Evolutionary conservation across 768 basidiomycete species (phyloP).

Genomic region (Glaciozyma antarctica): DNA sequence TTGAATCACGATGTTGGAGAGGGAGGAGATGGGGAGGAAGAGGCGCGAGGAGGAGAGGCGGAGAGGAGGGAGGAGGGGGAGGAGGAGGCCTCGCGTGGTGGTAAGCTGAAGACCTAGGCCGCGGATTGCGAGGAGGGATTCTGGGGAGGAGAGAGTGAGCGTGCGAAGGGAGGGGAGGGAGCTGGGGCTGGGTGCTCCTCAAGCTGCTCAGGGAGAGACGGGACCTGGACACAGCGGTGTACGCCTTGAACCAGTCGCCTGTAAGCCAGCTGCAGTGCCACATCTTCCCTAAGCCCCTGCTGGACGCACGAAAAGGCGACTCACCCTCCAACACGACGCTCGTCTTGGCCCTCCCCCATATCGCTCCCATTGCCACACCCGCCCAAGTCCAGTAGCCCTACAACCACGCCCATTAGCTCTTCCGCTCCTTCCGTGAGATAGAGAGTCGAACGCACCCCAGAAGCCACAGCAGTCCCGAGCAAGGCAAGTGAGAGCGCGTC

Average conservation of each 20-base stretch:
- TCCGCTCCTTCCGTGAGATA: too few species aligned
- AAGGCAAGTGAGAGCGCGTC: neutral
- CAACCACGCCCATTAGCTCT: neutral
- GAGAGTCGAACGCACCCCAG: neutral
- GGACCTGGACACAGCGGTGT: neutral
- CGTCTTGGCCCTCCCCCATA: neutral
- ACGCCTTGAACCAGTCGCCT: too few species aligned
- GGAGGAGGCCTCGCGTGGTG: neutral
- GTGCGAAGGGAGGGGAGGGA: neutral
- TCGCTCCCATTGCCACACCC: neutral
- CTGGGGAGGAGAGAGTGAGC: neutral
- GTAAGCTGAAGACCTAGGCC: neutral
- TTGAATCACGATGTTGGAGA: constrained; percentile 6
- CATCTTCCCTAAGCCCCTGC: too few species aligned
- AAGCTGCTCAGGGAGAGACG: neutral
- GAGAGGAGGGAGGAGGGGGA: neutral
- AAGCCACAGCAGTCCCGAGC: neutral
- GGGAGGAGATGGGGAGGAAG: constrained; percentile 8
- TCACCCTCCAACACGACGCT: neutral
- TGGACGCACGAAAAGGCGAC: too few species aligned
- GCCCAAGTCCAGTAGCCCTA: constrained; percentile 3
- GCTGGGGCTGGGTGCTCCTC: neutral
- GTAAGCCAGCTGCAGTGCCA: too few species aligned
- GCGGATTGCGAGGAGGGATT: constrained; percentile 2
- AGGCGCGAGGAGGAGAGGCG: constrained; percentile 6